Conservation (phyloP, 495 filamentous ascomycete species). For the Penicillium robsamsonii region DNA sequence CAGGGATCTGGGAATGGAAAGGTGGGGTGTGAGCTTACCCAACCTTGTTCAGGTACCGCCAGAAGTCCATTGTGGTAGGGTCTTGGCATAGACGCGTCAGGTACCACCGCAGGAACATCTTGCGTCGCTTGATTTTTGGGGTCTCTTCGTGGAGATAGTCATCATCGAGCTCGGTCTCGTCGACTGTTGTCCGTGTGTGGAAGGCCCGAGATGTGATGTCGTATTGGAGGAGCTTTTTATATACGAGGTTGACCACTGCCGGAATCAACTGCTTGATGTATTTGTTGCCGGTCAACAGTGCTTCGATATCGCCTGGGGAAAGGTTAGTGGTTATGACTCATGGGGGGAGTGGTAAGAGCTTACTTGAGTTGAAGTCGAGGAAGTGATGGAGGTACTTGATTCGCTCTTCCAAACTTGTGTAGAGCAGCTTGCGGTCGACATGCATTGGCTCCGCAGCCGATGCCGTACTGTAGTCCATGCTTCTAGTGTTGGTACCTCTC, state of each 20-base stretch:
- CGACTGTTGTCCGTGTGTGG: slow-evolving; percentile 62
- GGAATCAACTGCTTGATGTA: slow-evolving; percentile 75
- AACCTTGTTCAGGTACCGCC: slow-evolving; percentile 77
- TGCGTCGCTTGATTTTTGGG: slow-evolving; percentile 70
- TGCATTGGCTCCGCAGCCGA: slow-evolving; percentile 41
- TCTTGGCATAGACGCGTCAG: slow-evolving; percentile 67
- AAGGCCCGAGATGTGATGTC: slow-evolving; percentile 75
- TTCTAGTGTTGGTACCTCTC: neutral
- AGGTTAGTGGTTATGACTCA: neutral
- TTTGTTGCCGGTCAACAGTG: slow-evolving; percentile 60
- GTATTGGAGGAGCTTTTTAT: slow-evolving; percentile 67
- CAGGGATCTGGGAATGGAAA: neutral
- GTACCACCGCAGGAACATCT: slow-evolving; percentile 73
- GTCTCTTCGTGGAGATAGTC: slow-evolving; percentile 59
- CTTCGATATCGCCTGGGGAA: slow-evolving; percentile 61
- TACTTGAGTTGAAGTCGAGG: slow-evolving; percentile 68
- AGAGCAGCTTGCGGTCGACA: slow-evolving; percentile 66
- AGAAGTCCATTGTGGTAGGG: slow-evolving; percentile 70
- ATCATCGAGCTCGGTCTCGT: slow-evolving; percentile 57
- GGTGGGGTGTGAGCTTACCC: slow-evolving; percentile 40
- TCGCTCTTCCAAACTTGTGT: slow-evolving; percentile 63
- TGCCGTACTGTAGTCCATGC: slow-evolving; percentile 23
- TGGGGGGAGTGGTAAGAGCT: slow-evolving; percentile 16
- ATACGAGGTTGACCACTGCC: slow-evolving; percentile 67
- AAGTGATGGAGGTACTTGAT: slow-evolving; percentile 70